These are phyloP conservation scores for Chondrus crispus DNA, from an alignment of 23 red algal species.

Conservation along the genomic window DNA sequence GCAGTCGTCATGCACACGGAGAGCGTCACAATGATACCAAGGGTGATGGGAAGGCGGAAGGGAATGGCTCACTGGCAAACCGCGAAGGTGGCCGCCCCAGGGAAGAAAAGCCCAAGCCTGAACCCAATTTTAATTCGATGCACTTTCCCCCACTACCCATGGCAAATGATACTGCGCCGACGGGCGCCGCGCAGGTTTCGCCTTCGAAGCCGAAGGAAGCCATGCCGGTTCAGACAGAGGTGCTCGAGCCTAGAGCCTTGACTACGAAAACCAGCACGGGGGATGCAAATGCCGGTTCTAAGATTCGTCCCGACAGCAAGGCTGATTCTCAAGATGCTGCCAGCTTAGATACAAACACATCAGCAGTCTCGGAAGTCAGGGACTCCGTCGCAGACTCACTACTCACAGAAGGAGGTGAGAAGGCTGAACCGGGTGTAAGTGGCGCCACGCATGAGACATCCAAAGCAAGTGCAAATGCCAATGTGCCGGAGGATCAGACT, in stretches of 20 bases:
- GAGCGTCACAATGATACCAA: conserved; percentile 1
- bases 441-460: too few species aligned
- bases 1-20: conserved; percentile 7
- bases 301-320: background rate
- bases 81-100: conserved; percentile 9
- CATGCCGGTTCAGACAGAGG: background rate
- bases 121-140: conserved; percentile 45
- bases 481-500: too few species aligned
- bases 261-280: background rate
- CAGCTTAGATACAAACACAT: background rate
- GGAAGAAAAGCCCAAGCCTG: conserved; percentile 21
- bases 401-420: too few species aligned
- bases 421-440: too few species aligned
- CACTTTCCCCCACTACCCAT: conserved; percentile 38
- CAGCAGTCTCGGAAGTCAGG: background rate
- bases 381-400: too few species aligned
- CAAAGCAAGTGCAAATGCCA: too few species aligned
- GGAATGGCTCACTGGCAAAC: background rate
- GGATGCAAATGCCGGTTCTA: background rate
- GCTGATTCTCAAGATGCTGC: background rate
- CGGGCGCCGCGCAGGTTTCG: background rate
- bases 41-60: conserved; percentile 14
- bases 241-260: background rate
- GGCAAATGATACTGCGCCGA: background rate
- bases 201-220: background rate